Evolutionary conservation across 257 asterid genomes (phyloP).

Genomic region (Sherardia arvensis): DNA sequence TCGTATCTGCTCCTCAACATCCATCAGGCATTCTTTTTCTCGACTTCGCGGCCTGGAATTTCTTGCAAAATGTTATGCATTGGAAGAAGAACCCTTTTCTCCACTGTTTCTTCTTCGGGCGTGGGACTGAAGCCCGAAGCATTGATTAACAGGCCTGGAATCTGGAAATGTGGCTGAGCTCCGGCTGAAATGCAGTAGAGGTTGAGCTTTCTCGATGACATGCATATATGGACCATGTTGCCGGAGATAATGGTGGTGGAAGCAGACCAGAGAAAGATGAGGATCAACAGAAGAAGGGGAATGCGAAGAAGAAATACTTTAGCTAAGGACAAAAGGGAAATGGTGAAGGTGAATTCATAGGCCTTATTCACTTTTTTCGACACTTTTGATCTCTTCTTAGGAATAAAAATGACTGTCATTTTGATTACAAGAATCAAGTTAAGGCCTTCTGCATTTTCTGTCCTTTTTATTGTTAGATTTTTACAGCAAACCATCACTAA

Average conservation of each 20-base stretch:
- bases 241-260: constrained; percentile 46
- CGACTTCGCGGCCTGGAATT: not conserved
- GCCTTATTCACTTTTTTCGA: constrained; percentile 18
- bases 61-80: not conserved
- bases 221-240: constrained; percentile 41
- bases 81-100: not conserved
- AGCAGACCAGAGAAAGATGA: constrained; percentile 53
- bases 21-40: constrained; percentile 20
- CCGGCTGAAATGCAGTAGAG: constrained; percentile 62
- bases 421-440: not conserved
- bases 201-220: constrained; percentile 50
- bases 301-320: constrained; percentile 18
- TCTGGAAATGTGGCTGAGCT: constrained; percentile 33
- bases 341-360: constrained; percentile 16
- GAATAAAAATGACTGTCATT: constrained; percentile 29
- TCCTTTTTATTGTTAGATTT: constrained; percentile 9
- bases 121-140: constrained; percentile 9
- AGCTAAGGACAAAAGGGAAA: constrained; percentile 15
- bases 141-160: constrained; percentile 24
- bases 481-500: not conserved
- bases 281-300: constrained; percentile 25
- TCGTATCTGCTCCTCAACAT: constrained; percentile 31
- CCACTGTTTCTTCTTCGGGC: not conserved
- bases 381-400: constrained; percentile 34
- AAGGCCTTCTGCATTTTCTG: not conserved